phyloP scores from a whole-genome alignment of 192 early-diverging fungal species.

The Rhizophagus clarus region DNA sequence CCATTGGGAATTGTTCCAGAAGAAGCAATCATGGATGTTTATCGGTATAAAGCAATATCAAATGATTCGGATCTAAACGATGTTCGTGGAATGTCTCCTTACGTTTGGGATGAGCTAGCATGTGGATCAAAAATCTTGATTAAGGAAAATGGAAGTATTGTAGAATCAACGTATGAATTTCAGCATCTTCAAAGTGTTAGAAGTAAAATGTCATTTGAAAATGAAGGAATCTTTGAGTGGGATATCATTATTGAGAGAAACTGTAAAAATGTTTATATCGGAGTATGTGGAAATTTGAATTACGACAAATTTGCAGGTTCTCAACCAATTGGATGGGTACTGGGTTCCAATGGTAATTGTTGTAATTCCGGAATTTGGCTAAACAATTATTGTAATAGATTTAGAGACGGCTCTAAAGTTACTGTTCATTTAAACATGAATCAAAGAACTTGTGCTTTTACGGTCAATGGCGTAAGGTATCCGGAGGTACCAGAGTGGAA shows the following conservation, averaged over 20 bases:
- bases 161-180: background rate
- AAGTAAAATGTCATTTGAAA: background rate
- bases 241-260: background rate
- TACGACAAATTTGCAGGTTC: background rate
- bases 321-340: background rate
- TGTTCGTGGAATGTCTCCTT: background rate
- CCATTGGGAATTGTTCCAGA: background rate
- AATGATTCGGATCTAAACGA: background rate
- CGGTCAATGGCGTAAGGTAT: constrained; percentile 26
- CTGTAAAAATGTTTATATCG: background rate
- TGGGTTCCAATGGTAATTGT: background rate
- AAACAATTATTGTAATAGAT: background rate
- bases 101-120: background rate
- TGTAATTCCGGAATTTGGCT: background rate
- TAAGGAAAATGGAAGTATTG: background rate
- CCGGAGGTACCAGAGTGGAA: background rate
- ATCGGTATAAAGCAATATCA: background rate
- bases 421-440: constrained; percentile 32
- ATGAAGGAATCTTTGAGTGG: constrained; percentile 14
- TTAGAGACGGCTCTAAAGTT: background rate
- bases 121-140: background rate
- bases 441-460: background rate
- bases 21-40: background rate
- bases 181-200: background rate
- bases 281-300: background rate